Conservation (phyloP, 2,329 filamentous ascomycete species). For the Botrytis squamosa region DNA sequence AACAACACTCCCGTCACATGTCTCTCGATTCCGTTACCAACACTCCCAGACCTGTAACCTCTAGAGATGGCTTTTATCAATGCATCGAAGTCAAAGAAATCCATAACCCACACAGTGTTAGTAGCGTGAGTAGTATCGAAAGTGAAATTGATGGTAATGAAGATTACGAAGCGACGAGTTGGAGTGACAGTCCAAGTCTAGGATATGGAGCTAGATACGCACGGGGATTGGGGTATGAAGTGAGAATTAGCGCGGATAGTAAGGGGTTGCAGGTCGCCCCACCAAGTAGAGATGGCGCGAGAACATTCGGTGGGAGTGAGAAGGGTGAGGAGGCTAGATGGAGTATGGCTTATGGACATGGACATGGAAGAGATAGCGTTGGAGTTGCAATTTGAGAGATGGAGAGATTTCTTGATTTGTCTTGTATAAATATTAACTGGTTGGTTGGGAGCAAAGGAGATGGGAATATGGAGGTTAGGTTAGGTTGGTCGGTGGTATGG, state of each 20-base stretch:
- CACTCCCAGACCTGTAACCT: conserved; percentile 51
- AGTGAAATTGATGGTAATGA: conserved; percentile 15
- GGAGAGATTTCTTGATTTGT: background rate
- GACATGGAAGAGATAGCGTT: conserved; percentile 42
- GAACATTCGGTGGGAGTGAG: conserved; percentile 38
- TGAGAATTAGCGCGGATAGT: background rate
- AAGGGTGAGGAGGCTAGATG: conserved; percentile 40
- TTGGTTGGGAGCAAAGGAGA: background rate
- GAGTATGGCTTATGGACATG: conserved; percentile 32
- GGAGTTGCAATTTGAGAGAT: conserved; percentile 47
- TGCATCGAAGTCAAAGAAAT: conserved; percentile 43
- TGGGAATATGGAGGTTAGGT: background rate
- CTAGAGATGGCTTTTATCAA: conserved; percentile 58
- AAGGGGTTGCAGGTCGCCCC: background rate
- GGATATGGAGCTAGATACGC: background rate
- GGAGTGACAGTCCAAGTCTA: conserved; percentile 17
- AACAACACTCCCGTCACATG: conserved; percentile 41
- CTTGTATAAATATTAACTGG: background rate
- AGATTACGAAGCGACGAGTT: conserved; percentile 19
- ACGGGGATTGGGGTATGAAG: background rate
- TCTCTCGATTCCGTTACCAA: conserved; percentile 56
- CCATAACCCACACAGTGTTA: background rate
- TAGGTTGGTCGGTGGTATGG: background rate
- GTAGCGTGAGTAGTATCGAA: background rate
- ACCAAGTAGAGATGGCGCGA: background rate